phyloP scores from a whole-genome alignment of 164 flowering plant species.

The Sextonia rubra region DNA sequence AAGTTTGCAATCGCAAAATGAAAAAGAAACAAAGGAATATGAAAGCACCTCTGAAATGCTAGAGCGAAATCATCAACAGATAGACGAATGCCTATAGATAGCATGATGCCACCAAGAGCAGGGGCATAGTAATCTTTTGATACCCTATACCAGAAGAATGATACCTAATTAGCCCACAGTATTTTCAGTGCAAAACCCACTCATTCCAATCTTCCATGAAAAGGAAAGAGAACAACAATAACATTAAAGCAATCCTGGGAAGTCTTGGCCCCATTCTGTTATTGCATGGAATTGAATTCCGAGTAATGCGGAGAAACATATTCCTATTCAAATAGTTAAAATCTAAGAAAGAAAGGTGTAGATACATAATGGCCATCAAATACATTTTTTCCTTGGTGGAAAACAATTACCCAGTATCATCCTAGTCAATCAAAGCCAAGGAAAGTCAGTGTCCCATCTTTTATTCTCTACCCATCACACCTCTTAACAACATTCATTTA shows the following conservation, averaged over 20 bases:
- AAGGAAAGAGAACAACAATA: not conserved
- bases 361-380: no score
- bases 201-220: not conserved
- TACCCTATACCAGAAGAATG: slow-evolving; percentile 50
- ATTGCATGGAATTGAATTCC: not conserved
- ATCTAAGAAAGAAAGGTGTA: not conserved
- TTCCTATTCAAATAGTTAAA: not conserved
- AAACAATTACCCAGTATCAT: not conserved
- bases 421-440: no score
- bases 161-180: not conserved
- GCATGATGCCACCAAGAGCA: slow-evolving; percentile 98
- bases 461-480: no score
- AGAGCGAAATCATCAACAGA: slow-evolving; percentile 89
- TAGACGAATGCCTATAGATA: slow-evolving; percentile 84
- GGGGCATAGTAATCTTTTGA: slow-evolving; percentile 91
- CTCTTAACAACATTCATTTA: no score
- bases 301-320: not conserved
- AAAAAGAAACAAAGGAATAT: not conserved
- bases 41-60: slow-evolving; percentile 63
- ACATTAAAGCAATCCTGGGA: not conserved
- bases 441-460: no score
- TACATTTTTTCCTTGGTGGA: not conserved
- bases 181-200: not conserved
- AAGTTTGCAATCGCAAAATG: no score
- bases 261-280: not conserved